These are phyloP conservation scores for Acanthamoeba sp. DNA, from an alignment of 208 protist genomes.

Conservation along the genomic window DNA sequence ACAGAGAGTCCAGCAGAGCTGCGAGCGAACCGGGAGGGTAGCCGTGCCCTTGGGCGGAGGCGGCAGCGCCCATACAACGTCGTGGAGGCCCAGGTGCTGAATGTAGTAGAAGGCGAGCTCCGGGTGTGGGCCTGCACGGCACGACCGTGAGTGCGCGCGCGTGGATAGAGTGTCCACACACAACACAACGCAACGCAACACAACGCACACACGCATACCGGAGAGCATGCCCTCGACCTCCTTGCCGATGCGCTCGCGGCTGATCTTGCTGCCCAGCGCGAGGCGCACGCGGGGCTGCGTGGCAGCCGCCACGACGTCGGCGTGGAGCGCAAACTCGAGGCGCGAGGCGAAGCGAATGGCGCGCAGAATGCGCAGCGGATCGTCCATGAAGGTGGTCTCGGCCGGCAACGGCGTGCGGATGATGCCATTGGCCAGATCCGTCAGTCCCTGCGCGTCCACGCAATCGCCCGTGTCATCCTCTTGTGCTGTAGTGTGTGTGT, in stretches of 20 bases:
- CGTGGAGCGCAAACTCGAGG: constrained; percentile 43
- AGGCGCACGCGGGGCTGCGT: neutral
- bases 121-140: neutral
- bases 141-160: neutral
- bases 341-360: constrained; percentile 47
- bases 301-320: constrained; percentile 32
- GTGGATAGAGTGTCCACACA: neutral
- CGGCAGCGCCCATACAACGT: constrained; percentile 59
- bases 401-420: constrained; percentile 92
- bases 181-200: neutral
- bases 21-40: neutral
- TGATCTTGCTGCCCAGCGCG: constrained; percentile 26
- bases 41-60: constrained; percentile 17
- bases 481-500: constrained; percentile 98
- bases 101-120: constrained; percentile 71
- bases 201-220: neutral
- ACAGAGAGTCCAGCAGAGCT: neutral
- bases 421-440: constrained; percentile 92
- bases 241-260: constrained; percentile 55
- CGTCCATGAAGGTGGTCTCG: constrained; percentile 88
- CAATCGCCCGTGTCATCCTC: constrained; percentile 98
- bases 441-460: constrained; percentile 93
- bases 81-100: constrained; percentile 11
- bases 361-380: constrained; percentile 95
- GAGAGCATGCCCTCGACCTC: constrained; percentile 64